Evolutionary conservation across 805 yeast genomes (phyloP).

Genomic region (Candida ulmi): DNA sequence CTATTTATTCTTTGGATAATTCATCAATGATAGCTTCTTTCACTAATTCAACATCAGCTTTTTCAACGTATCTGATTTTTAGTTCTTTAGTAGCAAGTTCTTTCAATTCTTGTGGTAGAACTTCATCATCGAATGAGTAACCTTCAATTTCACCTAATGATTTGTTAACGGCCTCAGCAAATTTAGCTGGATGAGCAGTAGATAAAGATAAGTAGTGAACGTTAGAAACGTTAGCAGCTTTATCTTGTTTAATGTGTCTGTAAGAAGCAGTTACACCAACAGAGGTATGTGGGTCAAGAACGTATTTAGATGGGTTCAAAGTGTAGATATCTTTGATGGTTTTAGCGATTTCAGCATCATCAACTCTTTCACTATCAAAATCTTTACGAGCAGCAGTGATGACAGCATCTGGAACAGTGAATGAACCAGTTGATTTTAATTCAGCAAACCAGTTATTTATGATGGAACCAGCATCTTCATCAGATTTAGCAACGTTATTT

Average conservation of each 20-base stretch:
- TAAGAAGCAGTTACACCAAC: conserved; percentile 85
- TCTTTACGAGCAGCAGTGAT: conserved; percentile 60
- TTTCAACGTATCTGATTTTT: conserved; percentile 66
- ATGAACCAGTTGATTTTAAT: conserved; percentile 71
- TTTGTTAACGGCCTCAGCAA: conserved; percentile 88
- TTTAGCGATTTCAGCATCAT: conserved; percentile 68
- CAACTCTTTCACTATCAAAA: conserved; percentile 76
- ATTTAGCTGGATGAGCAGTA: conserved; percentile 99
- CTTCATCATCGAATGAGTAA: conserved; percentile 83
- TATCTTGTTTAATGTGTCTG: conserved; percentile 47
- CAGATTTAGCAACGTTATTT: conserved; percentile 49
- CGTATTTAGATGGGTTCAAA: conserved; percentile 57
- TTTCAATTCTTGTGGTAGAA: conserved; percentile 83
- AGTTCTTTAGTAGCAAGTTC: conserved; percentile 65
- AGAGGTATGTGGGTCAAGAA: conserved; percentile 94
- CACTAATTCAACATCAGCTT: conserved; percentile 67
- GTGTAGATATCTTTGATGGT: conserved; percentile 70
- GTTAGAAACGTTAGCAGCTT: conserved; percentile 30
- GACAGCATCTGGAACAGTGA: conserved; percentile 61
- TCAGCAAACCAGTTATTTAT: conserved; percentile 73
- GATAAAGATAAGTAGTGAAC: conserved; percentile 69
- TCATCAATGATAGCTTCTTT: conserved; percentile 74
- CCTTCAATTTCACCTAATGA: conserved; percentile 62
- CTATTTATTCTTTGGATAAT: conserved; percentile 39
- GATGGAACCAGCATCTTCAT: conserved; percentile 69